Percentiles rank a stretch among this genome's conserved stretches.
Conservation (phyloP, 2,329 filamentous ascomycete species). For the Pseudogymnoascus sp. region DNA sequence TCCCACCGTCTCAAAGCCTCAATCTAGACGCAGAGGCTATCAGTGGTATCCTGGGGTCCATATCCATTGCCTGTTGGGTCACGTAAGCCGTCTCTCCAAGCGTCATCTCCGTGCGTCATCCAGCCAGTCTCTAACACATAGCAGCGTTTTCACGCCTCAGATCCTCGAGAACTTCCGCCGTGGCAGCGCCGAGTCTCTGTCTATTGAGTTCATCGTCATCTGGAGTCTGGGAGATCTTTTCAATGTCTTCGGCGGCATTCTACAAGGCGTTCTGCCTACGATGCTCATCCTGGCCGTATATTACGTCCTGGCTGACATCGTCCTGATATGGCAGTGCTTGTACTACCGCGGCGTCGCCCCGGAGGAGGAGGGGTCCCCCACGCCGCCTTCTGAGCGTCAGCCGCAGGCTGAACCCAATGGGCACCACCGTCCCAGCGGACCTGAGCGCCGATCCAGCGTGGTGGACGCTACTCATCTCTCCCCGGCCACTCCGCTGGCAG, state of each 20-base stretch:
- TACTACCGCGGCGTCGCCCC: constrained; percentile 84
- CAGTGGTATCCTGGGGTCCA: constrained; percentile 89
- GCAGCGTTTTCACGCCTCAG: constrained; percentile 78
- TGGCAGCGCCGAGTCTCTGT: constrained; percentile 76
- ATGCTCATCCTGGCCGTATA: constrained; percentile 95
- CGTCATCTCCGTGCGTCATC: neutral
- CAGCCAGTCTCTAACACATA: neutral
- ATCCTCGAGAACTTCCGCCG: constrained; percentile 92
- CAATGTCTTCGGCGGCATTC: constrained; percentile 85
- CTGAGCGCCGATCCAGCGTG: constrained; percentile 46
- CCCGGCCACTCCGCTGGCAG: constrained; percentile 70
- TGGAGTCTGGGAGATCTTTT: constrained; percentile 95
- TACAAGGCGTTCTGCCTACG: constrained; percentile 86
- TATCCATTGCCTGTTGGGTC: constrained; percentile 96
- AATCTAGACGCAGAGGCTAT: constrained; percentile 83
- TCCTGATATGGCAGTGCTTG: constrained; percentile 82
- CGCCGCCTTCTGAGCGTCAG: neutral
- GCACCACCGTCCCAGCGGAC: constrained; percentile 35
- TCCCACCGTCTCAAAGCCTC: constrained; percentile 41
- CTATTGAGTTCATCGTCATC: constrained; percentile 82
- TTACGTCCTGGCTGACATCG: constrained; percentile 85
- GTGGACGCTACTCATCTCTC: constrained; percentile 63
- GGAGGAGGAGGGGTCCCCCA: constrained; percentile 43
- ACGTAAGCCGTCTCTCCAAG: constrained; percentile 35
- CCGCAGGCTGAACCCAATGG: constrained; percentile 34